Evolutionary conservation across 805 yeast species (phyloP), one percentile per base, ranked within the genome.

Genomic region (Saturnispora hagleri): DNA sequence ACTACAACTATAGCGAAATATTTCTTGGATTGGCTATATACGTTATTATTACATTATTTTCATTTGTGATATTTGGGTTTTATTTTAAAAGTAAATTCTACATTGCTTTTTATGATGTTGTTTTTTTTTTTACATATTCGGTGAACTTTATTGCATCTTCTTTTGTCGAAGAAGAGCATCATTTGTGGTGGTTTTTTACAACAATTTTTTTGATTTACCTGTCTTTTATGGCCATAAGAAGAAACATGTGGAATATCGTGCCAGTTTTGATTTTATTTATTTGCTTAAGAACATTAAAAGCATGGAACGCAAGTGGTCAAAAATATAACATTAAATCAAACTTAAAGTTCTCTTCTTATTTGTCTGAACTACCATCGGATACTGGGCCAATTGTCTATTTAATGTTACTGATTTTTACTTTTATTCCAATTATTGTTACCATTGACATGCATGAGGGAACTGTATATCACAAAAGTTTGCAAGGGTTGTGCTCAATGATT

Each of bases 111-210:
- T 60, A 60, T 31, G 65, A 51, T 61, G 61, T 58, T 45, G 70
- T 18, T 43, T 74, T 40, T 46, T 62, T 61, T 52, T 51, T 62
- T 17, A 12, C 71, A 0, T 74, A 82, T 50, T 76, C 83, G 3
- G 36, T 72, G 0, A 74, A 87, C 0, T 74, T 84, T 57, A 88
- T 90, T 69, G 96, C 90, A 10, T 88, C 95, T 54, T 90, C 96
- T 27, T 73, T 90, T 52, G 85, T 93, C 17, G 99, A 93, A 62
- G 99, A 93, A 65, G 99, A 93, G 62, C 95, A 93, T 62, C 97
- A 90, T 62, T 66, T 90, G 17, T 93, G 99, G 99, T 93, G 95
- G 87, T 86, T 88, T 82, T 69, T 77, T 22, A 63, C 77, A 0
- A 71, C 78, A 0, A 73, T 75, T 0, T 60, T 66, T 40, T 20